Percentiles rank a stretch among this genome's conserved stretches.
These are phyloP conservation scores for Petunia hybrid DNA, from an alignment of 305 asterid species.

Conservation along the genomic window DNA sequence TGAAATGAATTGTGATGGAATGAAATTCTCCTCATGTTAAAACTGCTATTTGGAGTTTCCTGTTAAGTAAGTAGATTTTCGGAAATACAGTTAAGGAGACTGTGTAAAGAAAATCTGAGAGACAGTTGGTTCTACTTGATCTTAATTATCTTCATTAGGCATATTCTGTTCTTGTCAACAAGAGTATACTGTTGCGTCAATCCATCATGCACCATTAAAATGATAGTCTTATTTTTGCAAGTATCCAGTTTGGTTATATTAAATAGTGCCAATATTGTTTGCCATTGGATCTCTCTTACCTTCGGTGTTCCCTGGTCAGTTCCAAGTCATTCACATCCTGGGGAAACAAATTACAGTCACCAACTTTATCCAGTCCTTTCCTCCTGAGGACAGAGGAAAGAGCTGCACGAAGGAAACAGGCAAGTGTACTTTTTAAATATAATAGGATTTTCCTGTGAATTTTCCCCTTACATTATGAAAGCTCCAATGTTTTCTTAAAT, in stretches of 20 bases:
- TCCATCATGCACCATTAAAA: not conserved
- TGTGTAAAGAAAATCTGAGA: slow-evolving; percentile 16
- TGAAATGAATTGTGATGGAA: not conserved
- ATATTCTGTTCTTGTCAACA: not conserved
- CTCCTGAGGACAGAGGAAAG: slow-evolving; percentile 83
- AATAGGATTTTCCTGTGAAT: not conserved
- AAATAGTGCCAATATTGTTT: not conserved
- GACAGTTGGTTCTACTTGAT: not conserved
- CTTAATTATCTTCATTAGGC: not conserved
- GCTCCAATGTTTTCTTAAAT: not conserved
- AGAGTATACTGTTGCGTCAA: slow-evolving; percentile 9
- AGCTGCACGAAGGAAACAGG: slow-evolving; percentile 92
- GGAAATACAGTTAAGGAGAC: not conserved
- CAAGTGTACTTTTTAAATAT: slow-evolving; percentile 35
- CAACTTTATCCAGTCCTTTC: slow-evolving; percentile 73
- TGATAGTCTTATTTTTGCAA: slow-evolving; percentile 3
- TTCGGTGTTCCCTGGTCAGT: slow-evolving; percentile 30
- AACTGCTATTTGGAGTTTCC: not conserved
- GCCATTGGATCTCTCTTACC: slow-evolving; percentile 3
- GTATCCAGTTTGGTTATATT: slow-evolving; percentile 1
- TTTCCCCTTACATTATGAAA: not conserved
- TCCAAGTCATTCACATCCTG: slow-evolving; percentile 76
- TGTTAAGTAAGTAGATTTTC: not conserved
- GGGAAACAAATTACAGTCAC: slow-evolving; percentile 77
- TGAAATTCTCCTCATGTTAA: not conserved